A percentile compares a stretch with the other conserved stretches of the same genome.
These are phyloP conservation scores for Noccaea caerulescens DNA, from an alignment of 345 rosid species.

Conservation along the genomic window DNA sequence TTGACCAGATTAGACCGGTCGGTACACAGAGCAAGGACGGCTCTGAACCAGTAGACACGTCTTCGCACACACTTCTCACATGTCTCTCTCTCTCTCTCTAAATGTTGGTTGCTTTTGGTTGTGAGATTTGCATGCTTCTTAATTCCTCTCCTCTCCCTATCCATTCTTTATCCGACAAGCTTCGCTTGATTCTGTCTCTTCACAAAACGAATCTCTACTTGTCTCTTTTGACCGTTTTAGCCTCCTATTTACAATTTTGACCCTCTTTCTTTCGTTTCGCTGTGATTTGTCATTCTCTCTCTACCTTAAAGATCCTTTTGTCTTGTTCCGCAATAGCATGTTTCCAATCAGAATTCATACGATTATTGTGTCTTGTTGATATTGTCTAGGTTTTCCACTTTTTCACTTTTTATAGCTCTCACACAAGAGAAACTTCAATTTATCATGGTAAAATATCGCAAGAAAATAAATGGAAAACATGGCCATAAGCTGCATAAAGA, in stretches of 20 bases:
- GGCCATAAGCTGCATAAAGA: background rate
- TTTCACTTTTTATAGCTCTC: background rate
- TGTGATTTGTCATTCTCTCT: slow-evolving; percentile 16
- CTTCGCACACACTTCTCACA: slow-evolving; percentile 38
- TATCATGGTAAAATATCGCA: background rate
- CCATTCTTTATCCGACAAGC: slow-evolving; percentile 40
- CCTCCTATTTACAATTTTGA: slow-evolving; percentile 1
- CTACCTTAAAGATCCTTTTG: slow-evolving; percentile 19
- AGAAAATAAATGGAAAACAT: background rate
- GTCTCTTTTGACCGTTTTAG: slow-evolving; percentile 38
- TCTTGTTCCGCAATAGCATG: slow-evolving; percentile 28
- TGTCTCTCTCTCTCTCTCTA: slow-evolving; percentile 34
- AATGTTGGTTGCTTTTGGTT: slow-evolving; percentile 30
- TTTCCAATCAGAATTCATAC: slow-evolving; percentile 8
- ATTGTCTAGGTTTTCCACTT: slow-evolving; percentile 5
- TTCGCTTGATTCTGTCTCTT: slow-evolving; percentile 40
- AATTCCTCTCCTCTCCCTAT: slow-evolving; percentile 17
- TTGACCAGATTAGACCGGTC: slow-evolving; percentile 40
- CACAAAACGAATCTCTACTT: slow-evolving; percentile 38
- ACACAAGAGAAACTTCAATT: background rate
- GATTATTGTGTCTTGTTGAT: slow-evolving; percentile 16
- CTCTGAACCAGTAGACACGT: slow-evolving; percentile 39
- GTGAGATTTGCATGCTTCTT: slow-evolving; percentile 47
- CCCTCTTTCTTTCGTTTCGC: slow-evolving; percentile 8
- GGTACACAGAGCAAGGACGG: slow-evolving; percentile 45